Evolutionary conservation across 805 yeast genomes (phyloP), one percentile per base, ranked within the genome.

Genomic region (Candida multigemmis): DNA sequence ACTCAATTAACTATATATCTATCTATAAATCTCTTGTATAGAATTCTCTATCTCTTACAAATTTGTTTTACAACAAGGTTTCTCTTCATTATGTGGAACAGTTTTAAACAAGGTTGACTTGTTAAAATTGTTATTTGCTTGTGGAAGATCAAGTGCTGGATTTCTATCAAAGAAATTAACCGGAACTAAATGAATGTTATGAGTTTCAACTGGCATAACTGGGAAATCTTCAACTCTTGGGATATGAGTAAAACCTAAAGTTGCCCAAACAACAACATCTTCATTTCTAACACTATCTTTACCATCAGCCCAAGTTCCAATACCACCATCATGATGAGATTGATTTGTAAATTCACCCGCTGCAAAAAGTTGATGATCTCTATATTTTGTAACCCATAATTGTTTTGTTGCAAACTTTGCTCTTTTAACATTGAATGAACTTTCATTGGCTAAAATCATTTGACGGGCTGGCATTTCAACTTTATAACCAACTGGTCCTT

Each of bases 311-410:
- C 86, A 82, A 22, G 52, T 62, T 19, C 74, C 77, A 28, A 82
- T 48, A 48, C 91, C 93, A 14, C 80, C 70, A 50, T 80, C 91
- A 3, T 24, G 44, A 32, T 68, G 67, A 10, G 87, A 78, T 58
- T 81, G 93, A 54, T 81, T 82, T 35, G 93, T 81, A 64, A 81
- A 80, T 49, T 79, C 87, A 51, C 93, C 93, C 33, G 86, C 87
- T 26, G 87, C 85, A 38, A 64, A 81, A 41, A 78, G 53, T 55
- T 79, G 73, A 46, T 77, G 67, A 48, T 82, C 91, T 35, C 60
- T 59, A 58, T 79, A 77, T 52, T 79, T 80, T 38, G 89, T 77
- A 38, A 79, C 86, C 87, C 89, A 81, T 38, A 81, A 53, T 50
- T 78, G 89, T 50, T 81, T 66, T 13, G 87, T 78, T 21, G 87